phyloP scores from a whole-genome alignment of 257 asterid species.

The Capsicum rhomboideum region DNA sequence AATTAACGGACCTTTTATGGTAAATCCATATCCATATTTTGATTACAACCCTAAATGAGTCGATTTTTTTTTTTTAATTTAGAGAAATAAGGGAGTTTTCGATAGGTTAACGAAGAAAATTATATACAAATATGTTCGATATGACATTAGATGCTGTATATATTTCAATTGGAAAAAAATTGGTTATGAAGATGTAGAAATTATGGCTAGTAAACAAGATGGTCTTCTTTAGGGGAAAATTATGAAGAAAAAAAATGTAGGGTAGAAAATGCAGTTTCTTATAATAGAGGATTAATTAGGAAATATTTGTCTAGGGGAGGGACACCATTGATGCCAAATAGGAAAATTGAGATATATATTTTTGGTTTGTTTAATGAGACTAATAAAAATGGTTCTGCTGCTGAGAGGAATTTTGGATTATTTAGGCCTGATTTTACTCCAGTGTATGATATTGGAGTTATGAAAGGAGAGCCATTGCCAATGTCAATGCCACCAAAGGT shows the following conservation, averaged over 20 bases:
- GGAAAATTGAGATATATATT: constrained; percentile 52
- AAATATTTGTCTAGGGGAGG: constrained; percentile 41
- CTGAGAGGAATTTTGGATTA: constrained; percentile 81
- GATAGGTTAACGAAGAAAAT: constrained; percentile 28
- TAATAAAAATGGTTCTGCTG: constrained; percentile 44
- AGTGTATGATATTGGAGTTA: constrained; percentile 56
- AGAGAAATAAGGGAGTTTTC: constrained; percentile 17
- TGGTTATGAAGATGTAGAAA: constrained; percentile 67
- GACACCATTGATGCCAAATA: constrained; percentile 72
- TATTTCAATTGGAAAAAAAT: constrained; percentile 58
- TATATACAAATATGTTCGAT: constrained; percentile 73
- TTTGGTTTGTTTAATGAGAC: constrained; percentile 75
- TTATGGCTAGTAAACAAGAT: constrained; percentile 81
- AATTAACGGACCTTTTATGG: constrained; percentile 70
- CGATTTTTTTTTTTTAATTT: constrained; percentile 38
- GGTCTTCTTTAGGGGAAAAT: constrained; percentile 64
- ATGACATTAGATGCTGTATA: constrained; percentile 57
- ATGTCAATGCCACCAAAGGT: neutral
- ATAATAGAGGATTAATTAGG: constrained; percentile 53
- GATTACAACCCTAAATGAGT: constrained; percentile 44
- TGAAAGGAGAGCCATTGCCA: constrained; percentile 31
- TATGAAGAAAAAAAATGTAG: constrained; percentile 65
- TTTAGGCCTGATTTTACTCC: constrained; percentile 63
- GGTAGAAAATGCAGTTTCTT: constrained; percentile 62
- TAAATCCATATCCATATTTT: constrained; percentile 87